Evolutionary conservation across 176 grass and related monocot genomes (phyloP).

Genomic region (Ananas comosus): DNA sequence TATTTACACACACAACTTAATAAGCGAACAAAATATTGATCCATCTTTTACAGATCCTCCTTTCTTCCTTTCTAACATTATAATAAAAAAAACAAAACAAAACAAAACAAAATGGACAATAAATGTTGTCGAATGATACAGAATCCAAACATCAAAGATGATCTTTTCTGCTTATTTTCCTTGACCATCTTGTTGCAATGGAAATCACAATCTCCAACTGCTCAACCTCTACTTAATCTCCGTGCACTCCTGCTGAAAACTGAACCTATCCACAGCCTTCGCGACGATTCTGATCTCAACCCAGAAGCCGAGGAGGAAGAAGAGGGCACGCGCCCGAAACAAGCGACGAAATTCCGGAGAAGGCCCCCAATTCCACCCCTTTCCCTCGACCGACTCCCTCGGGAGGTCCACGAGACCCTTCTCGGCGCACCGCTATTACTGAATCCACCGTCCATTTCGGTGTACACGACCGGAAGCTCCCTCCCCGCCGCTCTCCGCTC

Average conservation of each 20-base stretch:
- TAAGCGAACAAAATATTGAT: slow-evolving; percentile 14
- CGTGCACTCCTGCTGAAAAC: slow-evolving; percentile 12
- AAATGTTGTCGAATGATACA: not conserved
- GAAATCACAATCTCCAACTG: slow-evolving; percentile 7
- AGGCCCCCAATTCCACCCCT: slow-evolving; percentile 38
- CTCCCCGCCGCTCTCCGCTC: slow-evolving; percentile 25
- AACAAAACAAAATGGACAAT: not conserved
- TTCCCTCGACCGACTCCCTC: slow-evolving; percentile 20
- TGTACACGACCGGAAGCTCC: slow-evolving; percentile 66
- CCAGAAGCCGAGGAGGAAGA: slow-evolving; percentile 14
- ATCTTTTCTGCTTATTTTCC: slow-evolving; percentile 6
- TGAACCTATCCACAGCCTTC: not conserved
- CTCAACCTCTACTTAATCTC: slow-evolving; percentile 4
- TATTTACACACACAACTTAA: slow-evolving; percentile 35
- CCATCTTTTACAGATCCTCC: not conserved
- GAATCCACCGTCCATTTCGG: slow-evolving; percentile 67
- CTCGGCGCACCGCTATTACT: slow-evolving; percentile 43
- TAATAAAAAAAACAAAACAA: not conserved
- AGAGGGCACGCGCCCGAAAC: slow-evolving; percentile 12
- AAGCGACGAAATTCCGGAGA: slow-evolving; percentile 51
- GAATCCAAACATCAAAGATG: slow-evolving; percentile 9
- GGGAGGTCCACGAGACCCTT: slow-evolving; percentile 46
- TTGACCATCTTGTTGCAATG: slow-evolving; percentile 14
- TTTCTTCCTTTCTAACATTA: not conserved
- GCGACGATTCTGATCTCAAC: slow-evolving; percentile 6